Base-by-base conservation (phyloP, 768 basidiomycete species). In the Sistotremastrum suecicum region DNA sequence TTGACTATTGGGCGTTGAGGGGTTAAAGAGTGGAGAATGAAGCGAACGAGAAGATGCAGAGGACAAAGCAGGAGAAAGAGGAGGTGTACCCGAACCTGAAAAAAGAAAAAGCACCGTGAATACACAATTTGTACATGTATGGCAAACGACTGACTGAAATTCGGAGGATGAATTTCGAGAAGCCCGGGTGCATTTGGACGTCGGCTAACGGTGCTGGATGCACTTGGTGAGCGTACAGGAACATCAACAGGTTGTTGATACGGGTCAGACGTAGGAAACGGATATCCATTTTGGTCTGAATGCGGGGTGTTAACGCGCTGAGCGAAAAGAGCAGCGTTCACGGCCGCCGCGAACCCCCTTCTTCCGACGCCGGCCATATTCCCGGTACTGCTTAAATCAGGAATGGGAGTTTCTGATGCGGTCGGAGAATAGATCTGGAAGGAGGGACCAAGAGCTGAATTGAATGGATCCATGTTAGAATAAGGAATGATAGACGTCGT, bases 341-440 rank as follows among this genome's bases (percentile, higher is more conserved):
- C 77, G 7, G 75, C 83, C 11, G 87, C 83, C 8, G 68, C 70
- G 48, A 90, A 90, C 0, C 85, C 89, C 52, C 88, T 66, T 49
- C 89, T 67, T 5, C 89, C 89, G 5, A 92, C 87, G 6, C 89
- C 89, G 0, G 89, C 89, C 89, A 92, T 91, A 1, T 20, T 20
- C 20, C 20, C 20, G 20, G 20, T 20, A 20, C 20, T 20, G 20
- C 20, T 20, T 20, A 20, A 20, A 20, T 20, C 20, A 20, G 20
- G 20, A 20, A 20, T 20, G 20, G 20, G 20, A 20, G 20, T 20
- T 20, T 20, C 20, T 20, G 20, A 20, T 20, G 20, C 20, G 20
- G 20, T 20, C 20, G 20, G 20, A 20, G 20, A 20, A 20, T 20
- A 20, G 20, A 20, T 20, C 20, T 20, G 20, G 20, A 20, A 20